Evolutionary conservation across 139 green algal species (phyloP), one percentile per base, ranked within the genome.

Genomic region (Mesotaenium endlicherianum): DNA sequence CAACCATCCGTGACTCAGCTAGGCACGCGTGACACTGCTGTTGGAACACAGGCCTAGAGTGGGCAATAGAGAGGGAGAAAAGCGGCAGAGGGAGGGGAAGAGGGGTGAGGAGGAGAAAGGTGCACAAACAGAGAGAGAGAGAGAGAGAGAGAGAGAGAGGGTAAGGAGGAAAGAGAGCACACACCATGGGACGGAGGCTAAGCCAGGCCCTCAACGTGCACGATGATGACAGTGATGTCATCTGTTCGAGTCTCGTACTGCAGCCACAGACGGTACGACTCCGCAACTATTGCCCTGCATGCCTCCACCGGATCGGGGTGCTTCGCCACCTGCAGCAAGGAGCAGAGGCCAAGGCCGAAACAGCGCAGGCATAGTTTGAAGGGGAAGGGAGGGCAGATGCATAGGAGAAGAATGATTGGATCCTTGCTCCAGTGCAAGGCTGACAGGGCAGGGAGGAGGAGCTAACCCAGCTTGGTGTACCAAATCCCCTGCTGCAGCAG

Each of bases 151-250:
- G 26, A 26, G 53, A 64, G 53, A 64, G 26, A 64, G 53, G 26
- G 26, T 20, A 64, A 26, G 53, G 53, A 64, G 53, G 26, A 26
- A 64, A 20, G 26, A 26, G 53, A 26, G 53, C 26, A 64, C 53
- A 26, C 20, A 26, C 26, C 20, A 26, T 34, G 53, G 26, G 53
- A 64, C 26, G 26, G 53, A 64, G 20, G 53, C n/a, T n/a, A n/a
- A n/a, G 72, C 41, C 8, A 78, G 70, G 34, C 70, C 38, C 5
- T 78, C 38, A 70, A 49, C 38, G 47, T 45, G n/a, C 3, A 97
- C 77, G 34, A 97, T 81, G 6, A 96, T 91, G 58, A 93, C 92
- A 58, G 94, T 96, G 89, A 98, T 98, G 90, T 98, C 95, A 81
- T 98, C 95, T 0, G 94, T 98, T 41, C 95, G 91, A 0, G 92